Percentiles rank a stretch among this genome's conserved stretches.
phyloP scores from a whole-genome alignment of 2,329 filamentous ascomycete genomes.

The Pezicula neosporulosa region DNA sequence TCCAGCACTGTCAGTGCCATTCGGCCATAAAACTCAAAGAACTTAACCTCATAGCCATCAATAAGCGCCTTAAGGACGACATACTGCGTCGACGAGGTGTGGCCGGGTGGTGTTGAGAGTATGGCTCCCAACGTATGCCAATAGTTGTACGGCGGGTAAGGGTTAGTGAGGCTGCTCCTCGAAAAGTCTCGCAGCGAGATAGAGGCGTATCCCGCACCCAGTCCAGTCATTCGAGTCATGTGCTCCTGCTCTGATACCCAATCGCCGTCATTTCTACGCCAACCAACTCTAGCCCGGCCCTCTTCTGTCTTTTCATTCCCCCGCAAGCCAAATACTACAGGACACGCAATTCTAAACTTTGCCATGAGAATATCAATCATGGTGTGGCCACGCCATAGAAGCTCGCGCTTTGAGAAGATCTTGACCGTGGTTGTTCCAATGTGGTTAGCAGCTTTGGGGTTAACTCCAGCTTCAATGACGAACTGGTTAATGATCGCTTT shows the following conservation, averaged over 20 bases:
- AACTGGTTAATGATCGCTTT: conserved; percentile 72
- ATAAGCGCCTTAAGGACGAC: conserved; percentile 70
- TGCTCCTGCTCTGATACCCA: conserved; percentile 72
- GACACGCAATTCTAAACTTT: conserved; percentile 78
- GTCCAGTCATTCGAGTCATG: conserved; percentile 76
- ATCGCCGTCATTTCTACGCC: conserved; percentile 50
- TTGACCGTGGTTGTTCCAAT: conserved; percentile 74
- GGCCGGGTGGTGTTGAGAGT: conserved; percentile 65
- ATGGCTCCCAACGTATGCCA: conserved; percentile 78
- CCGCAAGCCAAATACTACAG: conserved; percentile 79
- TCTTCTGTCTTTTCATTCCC: conserved; percentile 70
- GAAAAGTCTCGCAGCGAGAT: conserved; percentile 81
- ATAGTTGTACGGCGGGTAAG: conserved; percentile 75
- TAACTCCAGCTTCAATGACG: conserved; percentile 61
- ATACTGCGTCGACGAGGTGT: conserved; percentile 71
- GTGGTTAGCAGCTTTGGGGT: conserved; percentile 67
- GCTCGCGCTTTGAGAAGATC: conserved; percentile 67
- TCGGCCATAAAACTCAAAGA: conserved; percentile 78
- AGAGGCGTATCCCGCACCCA: conserved; percentile 81
- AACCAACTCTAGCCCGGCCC: conserved; percentile 68
- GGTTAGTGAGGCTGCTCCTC: conserved; percentile 63
- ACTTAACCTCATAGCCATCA: conserved; percentile 67
- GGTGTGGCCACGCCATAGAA: conserved; percentile 62
- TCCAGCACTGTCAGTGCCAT: conserved; percentile 69
- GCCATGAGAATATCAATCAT: conserved; percentile 83